Conservation (phyloP, 371 early-diverging fungal species). For the Mucor velutinosus region DNA sequence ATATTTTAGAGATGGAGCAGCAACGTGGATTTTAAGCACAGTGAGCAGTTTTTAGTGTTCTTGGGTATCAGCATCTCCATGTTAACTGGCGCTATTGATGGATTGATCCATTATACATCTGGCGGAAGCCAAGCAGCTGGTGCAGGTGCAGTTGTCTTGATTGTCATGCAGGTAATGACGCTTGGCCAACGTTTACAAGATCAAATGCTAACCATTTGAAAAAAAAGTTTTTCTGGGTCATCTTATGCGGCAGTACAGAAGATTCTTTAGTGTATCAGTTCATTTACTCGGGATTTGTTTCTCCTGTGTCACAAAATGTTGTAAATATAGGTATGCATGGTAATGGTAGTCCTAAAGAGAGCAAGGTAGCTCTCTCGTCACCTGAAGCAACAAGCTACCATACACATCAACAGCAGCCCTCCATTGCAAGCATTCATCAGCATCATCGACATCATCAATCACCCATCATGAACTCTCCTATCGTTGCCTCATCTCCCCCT, state of each 20-base stretch:
- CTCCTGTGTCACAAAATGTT: constrained; percentile 16
- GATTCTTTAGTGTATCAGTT: constrained; percentile 47
- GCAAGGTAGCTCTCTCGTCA: constrained; percentile 19
- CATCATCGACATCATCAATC: background rate
- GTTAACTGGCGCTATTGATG: constrained; percentile 28
- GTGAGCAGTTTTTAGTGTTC: constrained; percentile 36
- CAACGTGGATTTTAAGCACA: constrained; percentile 8
- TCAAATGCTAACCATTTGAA: background rate
- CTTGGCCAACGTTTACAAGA: background rate
- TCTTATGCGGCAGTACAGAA: constrained; percentile 47
- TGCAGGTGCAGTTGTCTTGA: constrained; percentile 48
- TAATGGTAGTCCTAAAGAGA: constrained; percentile 17
- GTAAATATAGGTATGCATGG: background rate
- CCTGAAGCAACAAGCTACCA: constrained; percentile 8
- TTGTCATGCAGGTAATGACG: constrained; percentile 24
- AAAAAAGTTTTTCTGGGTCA: constrained; percentile 44
- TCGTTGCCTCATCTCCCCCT: constrained; percentile 4
- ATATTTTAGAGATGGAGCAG: constrained; percentile 27
- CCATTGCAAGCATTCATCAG: constrained; percentile 5
- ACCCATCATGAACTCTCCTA: background rate
- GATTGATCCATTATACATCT: background rate
- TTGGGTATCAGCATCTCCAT: constrained; percentile 40
- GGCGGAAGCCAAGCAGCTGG: constrained; percentile 30
- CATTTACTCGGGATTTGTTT: constrained; percentile 19
- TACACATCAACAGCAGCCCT: constrained; percentile 6